Conservation (phyloP, 129 eudicot genomes). For the Sambucus nigra region DNA sequence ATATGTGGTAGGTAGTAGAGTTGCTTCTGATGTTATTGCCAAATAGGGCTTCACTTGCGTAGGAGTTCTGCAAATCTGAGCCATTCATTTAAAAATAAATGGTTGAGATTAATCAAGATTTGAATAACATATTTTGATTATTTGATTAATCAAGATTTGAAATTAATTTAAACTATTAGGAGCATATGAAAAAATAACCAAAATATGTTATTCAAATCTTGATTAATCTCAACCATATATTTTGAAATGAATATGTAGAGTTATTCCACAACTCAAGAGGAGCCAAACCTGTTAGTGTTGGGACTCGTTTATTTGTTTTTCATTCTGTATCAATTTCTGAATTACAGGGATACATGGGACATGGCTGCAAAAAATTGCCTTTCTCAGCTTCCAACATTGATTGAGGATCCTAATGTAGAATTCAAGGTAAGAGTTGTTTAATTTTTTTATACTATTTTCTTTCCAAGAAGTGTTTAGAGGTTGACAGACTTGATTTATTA, state of each 20-base stretch:
- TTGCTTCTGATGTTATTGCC: neutral
- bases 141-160: too few species aligned
- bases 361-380: slow-evolving; percentile 99
- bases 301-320: neutral
- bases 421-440: slow-evolving; percentile 50
- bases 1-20: slow-evolving; percentile 69
- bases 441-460: neutral
- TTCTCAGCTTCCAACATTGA: slow-evolving; percentile 80
- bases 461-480: neutral
- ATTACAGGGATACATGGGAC: slow-evolving; percentile 98
- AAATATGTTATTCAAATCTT: too few species aligned
- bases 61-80: slow-evolving; percentile 32
- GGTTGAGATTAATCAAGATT: too few species aligned
- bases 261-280: too few species aligned
- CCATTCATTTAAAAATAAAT: too few species aligned
- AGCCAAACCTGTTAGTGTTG: too few species aligned
- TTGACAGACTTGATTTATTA: neutral
- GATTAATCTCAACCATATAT: too few species aligned
- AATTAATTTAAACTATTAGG: neutral
- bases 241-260: too few species aligned
- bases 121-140: too few species aligned
- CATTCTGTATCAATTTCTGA: slow-evolving; percentile 4
- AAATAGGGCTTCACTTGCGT: too few species aligned
- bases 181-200: slow-evolving; percentile 1
- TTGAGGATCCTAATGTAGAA: slow-evolving; percentile 81